Evolutionary conservation across 805 yeast species (phyloP), one percentile per base, ranked within the genome.

Genomic region (Metschnikowia borealis): DNA sequence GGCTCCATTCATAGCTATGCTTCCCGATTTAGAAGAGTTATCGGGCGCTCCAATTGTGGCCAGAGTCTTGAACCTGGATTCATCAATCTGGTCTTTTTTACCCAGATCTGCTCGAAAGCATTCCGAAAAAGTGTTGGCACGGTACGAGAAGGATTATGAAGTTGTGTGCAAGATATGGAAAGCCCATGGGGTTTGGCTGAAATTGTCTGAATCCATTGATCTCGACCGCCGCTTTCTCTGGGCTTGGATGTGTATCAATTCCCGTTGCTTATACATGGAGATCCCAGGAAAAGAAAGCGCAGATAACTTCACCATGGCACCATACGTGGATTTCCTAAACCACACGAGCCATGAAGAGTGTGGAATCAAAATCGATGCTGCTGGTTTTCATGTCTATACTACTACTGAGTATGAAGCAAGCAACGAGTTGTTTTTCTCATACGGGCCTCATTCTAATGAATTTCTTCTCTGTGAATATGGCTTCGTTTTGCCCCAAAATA

Each of bases 371-470:
- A 74, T 77, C 35, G 71, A 75, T 42, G 44, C 61, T 17, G 57
- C 61, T 20, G 85, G 87, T 1, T 84, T 85, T 67, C 71, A 73
- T 26, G 87, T 85, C 1, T 57, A 59, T 60, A 68, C 56, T 54
- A 60, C 57, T 44, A 49, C 64, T 7, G 26, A 51, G 7, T 63
- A 47, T 75, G 71, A 56, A 51, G 62, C 6, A 5, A 59, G 46
- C 63, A 83, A 83, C 14, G 95, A 91, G 62, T 57, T 92, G 2
- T 81, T 72, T 57, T 75, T 92, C 56, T 80, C 85, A 46, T 92
- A 92, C 63, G 98, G 98, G 0, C 83, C 96, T 1, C 97, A 92
- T 65, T 82, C 87, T 8, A 90, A 92, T 63, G 89, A 83, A 45
- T 88, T 88, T 56, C 67, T 92, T 33, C 69, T 89, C 8, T 82